These are phyloP conservation scores for Pythium vanterpoolii DNA, from an alignment of 352 stramenopile genomes.

Conservation along the genomic window DNA sequence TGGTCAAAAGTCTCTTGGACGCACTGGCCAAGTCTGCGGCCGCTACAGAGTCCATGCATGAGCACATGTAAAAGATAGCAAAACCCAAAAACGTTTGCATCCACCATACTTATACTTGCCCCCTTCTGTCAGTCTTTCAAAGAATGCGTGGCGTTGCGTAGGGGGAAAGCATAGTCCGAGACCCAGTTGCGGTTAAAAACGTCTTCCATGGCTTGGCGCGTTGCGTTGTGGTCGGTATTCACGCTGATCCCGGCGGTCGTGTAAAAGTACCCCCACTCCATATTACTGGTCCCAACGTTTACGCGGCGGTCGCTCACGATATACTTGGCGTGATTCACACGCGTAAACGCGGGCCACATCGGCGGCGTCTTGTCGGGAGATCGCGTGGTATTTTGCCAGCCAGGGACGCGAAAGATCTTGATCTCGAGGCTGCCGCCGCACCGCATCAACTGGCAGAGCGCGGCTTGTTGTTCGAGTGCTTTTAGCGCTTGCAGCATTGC, in stretches of 20 bases:
- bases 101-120: neutral
- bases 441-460: conserved; percentile 36
- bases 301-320: conserved; percentile 76
- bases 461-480: conserved; percentile 43
- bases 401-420: conserved; percentile 68
- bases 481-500: conserved; percentile 54
- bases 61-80: conserved; percentile 64
- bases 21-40: conserved; percentile 59
- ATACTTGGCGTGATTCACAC: conserved; percentile 84
- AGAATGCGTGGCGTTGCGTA: conserved; percentile 14
- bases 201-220: conserved; percentile 44
- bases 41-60: conserved; percentile 37
- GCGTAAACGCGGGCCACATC: conserved; percentile 62
- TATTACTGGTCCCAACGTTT: conserved; percentile 86
- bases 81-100: too few relatives aligned
- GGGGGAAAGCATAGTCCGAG: conserved; percentile 50
- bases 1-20: conserved; percentile 63
- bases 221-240: conserved; percentile 69
- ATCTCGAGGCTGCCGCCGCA: conserved; percentile 64
- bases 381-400: conserved; percentile 65
- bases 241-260: conserved; percentile 73
- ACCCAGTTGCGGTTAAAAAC: conserved; percentile 79
- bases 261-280: conserved; percentile 88
- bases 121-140: neutral
- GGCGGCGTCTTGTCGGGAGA: conserved; percentile 12